These are phyloP conservation scores for Globisporangium iwayamae DNA, from an alignment of 352 stramenopile genomes.

Conservation along the genomic window DNA sequence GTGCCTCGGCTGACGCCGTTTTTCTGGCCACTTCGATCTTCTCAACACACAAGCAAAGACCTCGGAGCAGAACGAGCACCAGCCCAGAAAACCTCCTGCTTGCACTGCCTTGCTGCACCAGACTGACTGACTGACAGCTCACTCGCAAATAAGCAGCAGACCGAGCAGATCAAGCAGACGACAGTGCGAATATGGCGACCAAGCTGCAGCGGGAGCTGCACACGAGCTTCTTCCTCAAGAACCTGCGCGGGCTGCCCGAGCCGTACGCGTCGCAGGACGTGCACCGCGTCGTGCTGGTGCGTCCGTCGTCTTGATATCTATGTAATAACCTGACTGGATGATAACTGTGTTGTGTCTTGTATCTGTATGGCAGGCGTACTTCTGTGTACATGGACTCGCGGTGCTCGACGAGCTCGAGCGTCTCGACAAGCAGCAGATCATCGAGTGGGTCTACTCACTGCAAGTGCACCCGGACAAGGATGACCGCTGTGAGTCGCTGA, in stretches of 20 bases:
- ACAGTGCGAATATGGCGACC: not conserved
- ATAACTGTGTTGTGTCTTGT: not conserved
- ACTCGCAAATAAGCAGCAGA: not conserved
- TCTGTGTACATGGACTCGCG: constrained; percentile 80
- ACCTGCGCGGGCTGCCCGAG: constrained; percentile 61
- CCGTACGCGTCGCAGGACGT: constrained; percentile 80
- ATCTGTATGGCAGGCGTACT: constrained; percentile 51
- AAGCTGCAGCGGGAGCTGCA: constrained; percentile 66
- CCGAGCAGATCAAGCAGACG: not conserved
- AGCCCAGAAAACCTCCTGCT: not conserved
- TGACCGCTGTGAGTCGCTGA: constrained; percentile 38
- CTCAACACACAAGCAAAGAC: not conserved
- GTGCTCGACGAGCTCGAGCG: constrained; percentile 74
- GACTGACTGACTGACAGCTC: not conserved
- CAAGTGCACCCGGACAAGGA: constrained; percentile 69
- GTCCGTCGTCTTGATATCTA: constrained; percentile 6
- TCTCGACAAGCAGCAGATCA: constrained; percentile 61
- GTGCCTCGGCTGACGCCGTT: not conserved
- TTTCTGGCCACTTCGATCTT: not conserved
- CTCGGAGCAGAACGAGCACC: not conserved
- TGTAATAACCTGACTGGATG: not conserved
- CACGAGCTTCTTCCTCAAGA: constrained; percentile 75
- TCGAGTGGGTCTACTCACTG: constrained; percentile 86
- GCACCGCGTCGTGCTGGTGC: constrained; percentile 73
- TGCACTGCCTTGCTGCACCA: not conserved